A percentile compares a stretch with the other conserved stretches of the same genome.
phyloP scores from a whole-genome alignment of 1,139 yeast genomes.

The Debaryomyces singareniensis region DNA sequence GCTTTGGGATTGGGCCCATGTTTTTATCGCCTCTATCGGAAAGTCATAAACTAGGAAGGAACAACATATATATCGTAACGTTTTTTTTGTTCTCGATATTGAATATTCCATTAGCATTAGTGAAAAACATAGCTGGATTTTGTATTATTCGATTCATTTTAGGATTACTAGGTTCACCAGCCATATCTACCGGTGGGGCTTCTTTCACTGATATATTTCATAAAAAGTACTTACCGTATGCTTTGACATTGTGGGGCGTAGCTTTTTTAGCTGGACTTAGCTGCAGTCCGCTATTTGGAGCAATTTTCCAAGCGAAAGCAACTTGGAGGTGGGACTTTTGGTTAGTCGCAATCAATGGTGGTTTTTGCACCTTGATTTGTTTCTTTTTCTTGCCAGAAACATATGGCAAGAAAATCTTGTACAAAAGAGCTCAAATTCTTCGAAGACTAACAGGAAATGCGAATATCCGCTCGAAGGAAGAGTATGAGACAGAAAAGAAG shows the following conservation, averaged over 20 bases:
- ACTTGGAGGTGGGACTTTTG: slow-evolving; percentile 37
- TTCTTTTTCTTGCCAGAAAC: slow-evolving; percentile 29
- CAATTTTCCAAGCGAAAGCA: slow-evolving; percentile 21
- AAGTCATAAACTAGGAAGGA: slow-evolving; percentile 47
- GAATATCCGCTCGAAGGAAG: slow-evolving; percentile 25
- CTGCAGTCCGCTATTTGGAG: slow-evolving; percentile 32
- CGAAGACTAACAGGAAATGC: slow-evolving; percentile 29
- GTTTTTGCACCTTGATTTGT: slow-evolving; percentile 20
- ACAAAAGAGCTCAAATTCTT: slow-evolving; percentile 35
- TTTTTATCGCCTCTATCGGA: slow-evolving; percentile 33
- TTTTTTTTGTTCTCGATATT: slow-evolving; percentile 25
- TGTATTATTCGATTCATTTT: slow-evolving; percentile 24
- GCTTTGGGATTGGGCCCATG: slow-evolving; percentile 36
- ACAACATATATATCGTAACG: slow-evolving; percentile 26
- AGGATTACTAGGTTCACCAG: slow-evolving; percentile 30
- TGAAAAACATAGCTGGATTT: slow-evolving; percentile 22
- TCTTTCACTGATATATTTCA: slow-evolving; percentile 20
- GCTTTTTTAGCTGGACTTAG: slow-evolving; percentile 32
- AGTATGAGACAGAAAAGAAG: slow-evolving; percentile 16
- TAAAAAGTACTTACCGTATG: slow-evolving; percentile 25
- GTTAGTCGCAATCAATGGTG: slow-evolving; percentile 27
- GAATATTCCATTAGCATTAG: slow-evolving; percentile 28
- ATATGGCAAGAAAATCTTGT: slow-evolving; percentile 31
- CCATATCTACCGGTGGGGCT: slow-evolving; percentile 32
- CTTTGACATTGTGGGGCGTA: slow-evolving; percentile 29